Evolutionary conservation across 192 early-diverging fungal species (phyloP), one percentile per base, ranked within the genome.

Genomic region (Kickxella alabastrina): DNA sequence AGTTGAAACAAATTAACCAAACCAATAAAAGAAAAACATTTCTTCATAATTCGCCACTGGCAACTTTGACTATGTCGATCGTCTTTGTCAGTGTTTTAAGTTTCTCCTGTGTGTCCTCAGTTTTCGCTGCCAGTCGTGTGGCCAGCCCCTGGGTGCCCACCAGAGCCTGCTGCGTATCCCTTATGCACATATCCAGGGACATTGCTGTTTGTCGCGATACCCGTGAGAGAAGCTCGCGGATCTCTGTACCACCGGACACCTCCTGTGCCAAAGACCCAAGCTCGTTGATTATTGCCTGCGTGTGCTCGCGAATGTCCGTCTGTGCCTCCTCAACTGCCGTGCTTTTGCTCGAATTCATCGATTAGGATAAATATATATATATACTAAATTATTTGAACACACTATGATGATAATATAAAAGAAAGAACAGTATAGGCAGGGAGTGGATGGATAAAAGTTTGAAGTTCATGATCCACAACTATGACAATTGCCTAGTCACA

Each of bases 301-400:
- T 56, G 42, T 65, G 72, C 31, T 75, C 72, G 32, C 65, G 72
- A 2, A 75, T 60, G 32, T 65, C 72, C 4, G 52, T 19, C 24
- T 67, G 65, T 1, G 65, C 56, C 41, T 75, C 72, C 4, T 65
- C 65, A 4, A 67, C 65, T n/a, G 65, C 57, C 1, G 72, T 68
- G 2, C 43, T n/a, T 22, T 38, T 34, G 28, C 7, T 17, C 6
- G n/a, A 1, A 28, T 8, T 47, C 45, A 34, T 34, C 26, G 2
- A 1, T 54, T 9, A 23, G 15, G 10, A n/a, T 45, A 15, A 35
- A 49, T 36, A n/a, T 0, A 35, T 23, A 36, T 22, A 50, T 50
- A 25, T 18, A 3, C 8, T 14, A 21, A 9, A 28, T 54, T 29
- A 24, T 13, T 36, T 5, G 10, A 43, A 15, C n/a, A 27, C 37